Evolutionary conservation across 179 eudicot genomes (phyloP).

Genomic region (Silene noctiflora): DNA sequence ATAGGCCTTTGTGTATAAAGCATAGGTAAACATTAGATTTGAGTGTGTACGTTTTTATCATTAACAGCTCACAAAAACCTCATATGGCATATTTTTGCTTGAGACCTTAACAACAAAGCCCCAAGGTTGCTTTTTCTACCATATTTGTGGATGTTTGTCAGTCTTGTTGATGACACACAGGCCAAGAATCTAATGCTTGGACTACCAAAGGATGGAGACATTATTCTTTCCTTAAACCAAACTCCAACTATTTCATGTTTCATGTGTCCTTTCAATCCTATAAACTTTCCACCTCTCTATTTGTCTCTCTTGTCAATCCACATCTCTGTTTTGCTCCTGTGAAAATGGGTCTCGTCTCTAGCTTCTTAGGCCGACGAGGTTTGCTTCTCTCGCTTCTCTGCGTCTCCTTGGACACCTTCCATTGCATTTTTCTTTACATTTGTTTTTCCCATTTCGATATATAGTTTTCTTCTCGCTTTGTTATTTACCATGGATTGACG

Average conservation of each 20-base stretch:
- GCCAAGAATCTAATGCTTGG: slow-evolving; percentile 20
- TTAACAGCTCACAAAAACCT: too few species aligned
- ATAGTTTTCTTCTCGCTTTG: background rate
- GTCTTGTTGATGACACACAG: slow-evolving; percentile 13
- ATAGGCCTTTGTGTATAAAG: too few species aligned
- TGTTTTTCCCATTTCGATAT: background rate
- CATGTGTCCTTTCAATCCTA: background rate
- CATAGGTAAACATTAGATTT: too few species aligned
- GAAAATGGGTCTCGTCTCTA: slow-evolving; percentile 23
- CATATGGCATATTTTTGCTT: too few species aligned
- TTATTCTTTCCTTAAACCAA: slow-evolving; percentile 22
- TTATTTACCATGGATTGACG: background rate
- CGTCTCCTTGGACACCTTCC: background rate
- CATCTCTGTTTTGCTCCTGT: background rate
- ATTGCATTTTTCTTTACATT: too few species aligned
- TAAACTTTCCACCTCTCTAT: background rate
- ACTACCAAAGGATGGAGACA: background rate
- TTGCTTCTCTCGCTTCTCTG: background rate
- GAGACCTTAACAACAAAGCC: background rate
- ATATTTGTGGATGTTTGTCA: background rate
- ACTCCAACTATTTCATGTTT: slow-evolving; percentile 1
- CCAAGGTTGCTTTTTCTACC: background rate
- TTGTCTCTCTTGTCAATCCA: background rate
- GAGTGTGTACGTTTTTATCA: too few species aligned
- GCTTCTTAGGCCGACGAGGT: slow-evolving; percentile 24